phyloP scores from a whole-genome alignment of 2,329 filamentous ascomycete species.

The Aphanoascus verrucosus region DNA sequence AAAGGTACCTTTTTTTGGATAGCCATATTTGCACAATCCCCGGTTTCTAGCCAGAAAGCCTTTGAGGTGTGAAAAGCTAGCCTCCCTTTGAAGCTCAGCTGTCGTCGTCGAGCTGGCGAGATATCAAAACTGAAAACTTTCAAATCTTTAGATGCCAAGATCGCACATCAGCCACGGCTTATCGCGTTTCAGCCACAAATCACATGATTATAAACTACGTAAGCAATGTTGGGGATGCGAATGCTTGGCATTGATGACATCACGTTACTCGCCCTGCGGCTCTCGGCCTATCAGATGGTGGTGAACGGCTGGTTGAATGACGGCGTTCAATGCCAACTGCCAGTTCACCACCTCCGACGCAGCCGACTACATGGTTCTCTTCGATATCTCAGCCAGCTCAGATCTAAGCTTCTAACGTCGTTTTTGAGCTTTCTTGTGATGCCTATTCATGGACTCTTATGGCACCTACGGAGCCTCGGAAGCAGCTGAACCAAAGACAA shows the following conservation, averaged over 20 bases:
- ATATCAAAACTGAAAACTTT: background rate
- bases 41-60: background rate
- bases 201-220: conserved; percentile 4
- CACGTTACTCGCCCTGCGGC: conserved; percentile 10
- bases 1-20: conserved; percentile 74
- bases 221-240: no score
- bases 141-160: conserved; percentile 12
- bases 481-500: conserved; percentile 33
- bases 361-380: background rate
- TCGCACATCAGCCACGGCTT: background rate
- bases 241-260: conserved; percentile 13
- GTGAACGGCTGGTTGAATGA: background rate
- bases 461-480: conserved; percentile 33
- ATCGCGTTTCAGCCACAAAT: background rate
- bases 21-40: conserved; percentile 52
- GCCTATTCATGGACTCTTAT: conserved; percentile 25
- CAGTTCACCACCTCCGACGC: conserved; percentile 3
- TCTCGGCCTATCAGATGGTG: background rate
- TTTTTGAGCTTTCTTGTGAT: conserved; percentile 23
- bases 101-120: background rate
- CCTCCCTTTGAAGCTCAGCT: background rate
- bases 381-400: background rate
- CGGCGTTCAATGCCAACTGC: background rate
- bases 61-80: background rate
- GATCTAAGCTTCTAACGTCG: background rate